These are phyloP conservation scores for Hysterangium stoloniferum DNA, from an alignment of 768 basidiomycete genomes.

Conservation along the genomic window DNA sequence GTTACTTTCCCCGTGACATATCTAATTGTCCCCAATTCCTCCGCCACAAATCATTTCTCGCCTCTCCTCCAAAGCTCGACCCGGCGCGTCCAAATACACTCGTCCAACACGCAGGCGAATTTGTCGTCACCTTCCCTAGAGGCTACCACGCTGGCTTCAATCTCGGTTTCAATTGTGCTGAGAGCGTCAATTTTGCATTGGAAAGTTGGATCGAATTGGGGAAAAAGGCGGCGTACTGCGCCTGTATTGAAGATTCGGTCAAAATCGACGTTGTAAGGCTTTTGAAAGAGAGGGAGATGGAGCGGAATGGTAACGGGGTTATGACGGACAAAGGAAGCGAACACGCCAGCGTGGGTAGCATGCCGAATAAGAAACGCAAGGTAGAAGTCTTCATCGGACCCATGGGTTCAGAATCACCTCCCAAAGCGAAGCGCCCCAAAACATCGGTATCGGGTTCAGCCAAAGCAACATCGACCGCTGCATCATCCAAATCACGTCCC, in stretches of 20 bases:
- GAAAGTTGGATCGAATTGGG: conserved; percentile 92
- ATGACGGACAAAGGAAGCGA: neutral
- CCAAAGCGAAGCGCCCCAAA: conserved; percentile 13
- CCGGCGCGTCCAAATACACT: conserved; percentile 78
- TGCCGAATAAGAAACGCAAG: conserved; percentile 2
- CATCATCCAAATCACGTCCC: neutral
- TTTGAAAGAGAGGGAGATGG: neutral
- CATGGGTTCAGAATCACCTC: neutral
- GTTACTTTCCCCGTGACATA: conserved; percentile 84
- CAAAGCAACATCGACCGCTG: too few relatives aligned
- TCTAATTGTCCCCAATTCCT: conserved; percentile 87
- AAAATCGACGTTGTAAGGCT: conserved; percentile 7
- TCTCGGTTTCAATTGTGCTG: conserved; percentile 91
- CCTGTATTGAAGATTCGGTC: conserved; percentile 40
- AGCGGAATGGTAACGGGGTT: neutral
- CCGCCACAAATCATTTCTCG: conserved; percentile 93
- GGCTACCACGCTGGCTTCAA: conserved; percentile 99
- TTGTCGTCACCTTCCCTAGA: conserved; percentile 89
- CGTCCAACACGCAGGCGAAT: conserved; percentile 92
- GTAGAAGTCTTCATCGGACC: conserved; percentile 5
- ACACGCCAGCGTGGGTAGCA: neutral
- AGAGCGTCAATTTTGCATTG: conserved; percentile 94
- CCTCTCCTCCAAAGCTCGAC: conserved; percentile 76
- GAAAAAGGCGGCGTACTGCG: conserved; percentile 66
- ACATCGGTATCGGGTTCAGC: neutral